These are phyloP conservation scores for Heritiera fomes DNA, from an alignment of 345 rosid genomes.

Conservation along the genomic window DNA sequence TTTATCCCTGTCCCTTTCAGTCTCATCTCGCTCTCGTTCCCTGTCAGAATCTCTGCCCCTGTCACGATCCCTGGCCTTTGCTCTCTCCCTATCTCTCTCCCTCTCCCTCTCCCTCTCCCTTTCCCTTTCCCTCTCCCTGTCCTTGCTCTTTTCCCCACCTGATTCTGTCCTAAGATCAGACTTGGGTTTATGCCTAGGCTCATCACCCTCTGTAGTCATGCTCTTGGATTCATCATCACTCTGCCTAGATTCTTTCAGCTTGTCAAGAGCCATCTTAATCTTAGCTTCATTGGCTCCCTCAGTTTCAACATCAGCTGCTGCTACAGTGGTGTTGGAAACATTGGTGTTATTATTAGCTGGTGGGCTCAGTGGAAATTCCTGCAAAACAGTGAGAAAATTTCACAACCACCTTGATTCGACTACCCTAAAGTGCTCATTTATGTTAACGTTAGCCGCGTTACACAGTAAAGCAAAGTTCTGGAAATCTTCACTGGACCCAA, in stretches of 20 bases:
- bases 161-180: slow-evolving; percentile 53
- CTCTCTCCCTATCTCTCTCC: slow-evolving; percentile 57
- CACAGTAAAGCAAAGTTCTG: no score
- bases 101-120: slow-evolving; percentile 28
- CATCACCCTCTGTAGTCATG: slow-evolving; percentile 42
- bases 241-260: slow-evolving; percentile 60
- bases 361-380: slow-evolving; percentile 56
- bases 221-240: slow-evolving; percentile 59
- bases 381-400: slow-evolving; percentile 23
- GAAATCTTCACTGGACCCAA: no score
- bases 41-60: slow-evolving; percentile 77
- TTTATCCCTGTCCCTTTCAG: slow-evolving; percentile 65
- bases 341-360: slow-evolving; percentile 40
- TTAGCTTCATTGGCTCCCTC: slow-evolving; percentile 50
- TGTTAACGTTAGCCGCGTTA: neutral
- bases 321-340: slow-evolving; percentile 39
- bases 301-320: slow-evolving; percentile 42
- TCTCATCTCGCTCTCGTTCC: slow-evolving; percentile 70
- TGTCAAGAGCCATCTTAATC: slow-evolving; percentile 44
- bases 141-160: slow-evolving; percentile 61
- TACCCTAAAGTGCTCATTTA: neutral
- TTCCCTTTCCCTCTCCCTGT: slow-evolving; percentile 62
- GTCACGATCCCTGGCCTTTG: slow-evolving; percentile 53
- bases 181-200: slow-evolving; percentile 43
- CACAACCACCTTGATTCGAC: neutral